Base-by-base conservation (phyloP, 106 monocot species). In the Allium cepa region DNA sequence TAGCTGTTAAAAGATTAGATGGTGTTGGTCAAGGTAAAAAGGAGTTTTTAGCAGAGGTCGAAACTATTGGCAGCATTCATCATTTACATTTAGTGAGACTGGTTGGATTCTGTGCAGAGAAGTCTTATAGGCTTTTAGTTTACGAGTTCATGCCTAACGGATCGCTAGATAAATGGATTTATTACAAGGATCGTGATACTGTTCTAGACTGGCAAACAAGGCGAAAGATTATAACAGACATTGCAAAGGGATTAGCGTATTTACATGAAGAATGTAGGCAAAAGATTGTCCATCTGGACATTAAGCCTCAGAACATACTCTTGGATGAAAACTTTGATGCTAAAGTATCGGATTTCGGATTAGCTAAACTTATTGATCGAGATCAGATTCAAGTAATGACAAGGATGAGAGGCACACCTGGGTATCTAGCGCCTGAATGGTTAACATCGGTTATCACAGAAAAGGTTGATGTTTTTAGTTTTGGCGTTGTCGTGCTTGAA, bases 1-100 rank as follows among this genome's bases (percentile, higher is more conserved):
- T 88, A 46, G 88, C 80, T 47, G 81, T 88, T 4, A 88, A 88
- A 59, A 65, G 79, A 17, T 60, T 84, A 48, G 69, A 69, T 26
- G 65, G 68, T 28, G 58, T 79, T 49, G 56, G 58, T 0, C 81
- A 77, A 16, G 83, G 87, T 8, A 81, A 81, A 36, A 71, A 66
- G 26, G 77, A 78, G 59, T 78, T 78, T 36, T 55, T 73, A 15
- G 64, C 78, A 22, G 72, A 78, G 60, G 61, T 78, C 15, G 17
- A 67, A 56, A 72, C 60, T 6, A 78, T 72, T 9, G 72, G 72
- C 26, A 72, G 72, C 45, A 62, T 78, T 57, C 78, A 78, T 59
- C 72, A 78, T 27, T 47, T 73, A 18, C 60, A 78, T 56, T 46
- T 78, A 11, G 78, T 78, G 22, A 78, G 51, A 36, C 48, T 79